Evolutionary conservation across 495 filamentous ascomycete species (phyloP), one percentile per base, ranked within the genome.

Genomic region (Aspergillus sparsus): DNA sequence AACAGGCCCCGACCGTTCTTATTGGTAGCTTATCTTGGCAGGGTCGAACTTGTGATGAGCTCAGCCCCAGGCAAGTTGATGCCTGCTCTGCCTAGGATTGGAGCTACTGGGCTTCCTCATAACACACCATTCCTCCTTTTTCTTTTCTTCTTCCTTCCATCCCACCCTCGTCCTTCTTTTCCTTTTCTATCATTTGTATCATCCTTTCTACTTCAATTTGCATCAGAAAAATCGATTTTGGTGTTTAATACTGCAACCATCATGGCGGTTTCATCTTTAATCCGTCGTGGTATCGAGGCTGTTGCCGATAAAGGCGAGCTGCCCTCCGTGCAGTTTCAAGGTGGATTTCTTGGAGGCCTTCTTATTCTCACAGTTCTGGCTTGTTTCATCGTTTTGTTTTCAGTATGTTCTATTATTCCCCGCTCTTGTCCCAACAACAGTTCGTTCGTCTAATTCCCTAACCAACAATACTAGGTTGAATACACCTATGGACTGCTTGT

Each of bases 401-500:
- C 63, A 10, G 71, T 73, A 63, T 51, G 66, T 62, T 39, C 21
- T 27, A 7, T 7, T 35, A 21, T 60, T 32, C 0, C 16, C 47
- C 31, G 5, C 57, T 9, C 18, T 53, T 13, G 3, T 8, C 56
- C 13, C 50, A 6, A 47, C 21, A 15, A 27, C 21, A 27, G 21
- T 27, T 27, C 21, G 21, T 1, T 27, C 3, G 3, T 27, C 21
- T 27, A 27, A 27, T 27, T 27, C 21, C 21, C 21, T 27, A 27
- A 27, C 4, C 60, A 71, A 6, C 47, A 8, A 0, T n/a, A 16
- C 1, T 62, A 78, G 75, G 55, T 80, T 16, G 71, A 78, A 51
- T 89, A 89, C 71, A 84, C 83, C 31, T 81, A 87, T 60, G 80
- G 79, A 37, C 61, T 77, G 37, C 78, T 89, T 21, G 74, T 89